A percentile compares a stretch with the other conserved stretches of the same genome.
Conservation (phyloP, 495 filamentous ascomycete species). For the Trichodelitschia bisporula region DNA sequence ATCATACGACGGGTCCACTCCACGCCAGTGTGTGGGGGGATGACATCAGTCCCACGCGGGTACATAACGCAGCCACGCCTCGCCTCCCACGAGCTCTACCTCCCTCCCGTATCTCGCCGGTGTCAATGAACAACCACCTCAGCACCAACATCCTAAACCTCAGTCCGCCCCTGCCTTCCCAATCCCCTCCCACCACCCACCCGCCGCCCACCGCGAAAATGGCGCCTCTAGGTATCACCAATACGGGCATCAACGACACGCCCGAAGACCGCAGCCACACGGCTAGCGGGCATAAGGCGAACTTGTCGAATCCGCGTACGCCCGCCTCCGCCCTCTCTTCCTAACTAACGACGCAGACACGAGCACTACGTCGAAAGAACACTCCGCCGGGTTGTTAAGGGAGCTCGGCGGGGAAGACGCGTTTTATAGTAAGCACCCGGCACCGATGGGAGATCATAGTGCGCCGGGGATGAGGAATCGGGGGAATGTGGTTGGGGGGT, state of each 20-base stretch:
- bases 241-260: conserved; percentile 4
- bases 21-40: too few species aligned
- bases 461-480: background rate
- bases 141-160: background rate
- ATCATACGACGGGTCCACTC: too few species aligned
- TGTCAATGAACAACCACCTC: background rate
- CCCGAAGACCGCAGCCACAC: conserved; percentile 5
- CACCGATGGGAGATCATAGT: too few species aligned
- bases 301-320: conserved; percentile 9
- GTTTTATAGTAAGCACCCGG: conserved; percentile 3
- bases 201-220: conserved; percentile 1
- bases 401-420: conserved; percentile 2
- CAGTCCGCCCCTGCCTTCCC: background rate
- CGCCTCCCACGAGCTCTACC: too few species aligned
- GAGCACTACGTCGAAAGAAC: conserved; percentile 1
- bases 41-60: too few species aligned
- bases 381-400: conserved; percentile 1
- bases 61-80: too few species aligned
- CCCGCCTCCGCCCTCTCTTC: background rate
- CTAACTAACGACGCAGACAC: conserved; percentile 1
- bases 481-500: background rate
- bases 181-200: background rate
- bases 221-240: conserved; percentile 1
- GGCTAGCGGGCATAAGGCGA: conserved; percentile 7
- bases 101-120: too few species aligned